Percentiles rank a stretch among this genome's conserved stretches.
phyloP scores from a whole-genome alignment of 371 early-diverging fungal genomes.

The Lichtheimia ramosa region DNA sequence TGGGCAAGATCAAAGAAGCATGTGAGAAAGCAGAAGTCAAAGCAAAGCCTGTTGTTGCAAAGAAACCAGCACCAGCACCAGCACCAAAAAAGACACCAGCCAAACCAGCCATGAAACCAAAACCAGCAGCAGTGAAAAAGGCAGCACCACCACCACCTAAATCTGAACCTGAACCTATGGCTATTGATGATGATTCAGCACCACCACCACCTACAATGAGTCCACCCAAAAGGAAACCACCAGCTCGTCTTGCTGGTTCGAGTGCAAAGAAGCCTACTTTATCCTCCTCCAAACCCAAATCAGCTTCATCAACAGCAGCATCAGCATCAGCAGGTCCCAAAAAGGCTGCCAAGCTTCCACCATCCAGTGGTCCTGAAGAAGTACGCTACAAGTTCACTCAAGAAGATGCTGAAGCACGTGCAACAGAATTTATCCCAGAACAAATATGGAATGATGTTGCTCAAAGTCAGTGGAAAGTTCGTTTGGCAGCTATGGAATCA shows the following conservation, averaged over 20 bases:
- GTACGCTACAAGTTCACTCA: conserved; percentile 64
- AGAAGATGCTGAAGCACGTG: conserved; percentile 67
- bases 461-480: conserved; percentile 83
- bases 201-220: conserved; percentile 36
- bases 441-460: conserved; percentile 60
- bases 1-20: conserved; percentile 84
- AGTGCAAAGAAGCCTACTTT: conserved; percentile 54
- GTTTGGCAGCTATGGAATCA: conserved; percentile 84
- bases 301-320: conserved; percentile 34
- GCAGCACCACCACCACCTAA: conserved; percentile 20
- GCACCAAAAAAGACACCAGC: conserved; percentile 25
- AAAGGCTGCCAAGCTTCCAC: conserved; percentile 50
- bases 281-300: conserved; percentile 40
- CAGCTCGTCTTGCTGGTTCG: conserved; percentile 40
- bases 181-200: conserved; percentile 19
- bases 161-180: conserved; percentile 29
- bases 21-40: conserved; percentile 82
- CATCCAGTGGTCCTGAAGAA: conserved; percentile 60
- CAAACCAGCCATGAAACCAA: neutral
- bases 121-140: conserved; percentile 19
- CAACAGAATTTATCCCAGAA: conserved; percentile 65
- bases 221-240: conserved; percentile 69
- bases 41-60: conserved; percentile 51
- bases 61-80: conserved; percentile 46
- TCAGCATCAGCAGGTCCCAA: conserved; percentile 42